Percentiles rank a stretch among this genome's conserved stretches.
These are phyloP conservation scores for Aspergillus bertholletiae DNA, from an alignment of 495 filamentous ascomycete species.

Conservation along the genomic window DNA sequence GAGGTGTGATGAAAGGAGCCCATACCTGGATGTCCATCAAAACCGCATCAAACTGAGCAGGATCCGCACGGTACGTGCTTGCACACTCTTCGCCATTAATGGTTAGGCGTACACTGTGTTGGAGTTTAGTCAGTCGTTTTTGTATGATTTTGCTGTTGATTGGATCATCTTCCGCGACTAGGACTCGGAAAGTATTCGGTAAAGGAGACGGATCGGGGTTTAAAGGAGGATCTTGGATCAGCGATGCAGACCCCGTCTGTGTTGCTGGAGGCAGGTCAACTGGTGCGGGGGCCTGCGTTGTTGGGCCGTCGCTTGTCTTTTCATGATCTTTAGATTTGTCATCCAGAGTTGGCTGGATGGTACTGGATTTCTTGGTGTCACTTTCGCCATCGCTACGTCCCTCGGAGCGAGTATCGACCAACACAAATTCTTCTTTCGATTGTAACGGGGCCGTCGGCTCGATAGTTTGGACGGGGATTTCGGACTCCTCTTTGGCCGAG, in stretches of 20 bases:
- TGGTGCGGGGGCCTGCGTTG: neutral
- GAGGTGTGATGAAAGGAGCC: neutral
- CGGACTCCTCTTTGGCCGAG: neutral
- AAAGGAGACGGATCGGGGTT: slow-evolving; percentile 8
- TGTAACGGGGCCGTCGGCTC: slow-evolving; percentile 15
- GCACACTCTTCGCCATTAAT: slow-evolving; percentile 89
- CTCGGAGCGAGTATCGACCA: slow-evolving; percentile 18
- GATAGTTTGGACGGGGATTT: neutral
- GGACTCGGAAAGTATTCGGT: slow-evolving; percentile 51
- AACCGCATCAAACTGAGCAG: slow-evolving; percentile 69
- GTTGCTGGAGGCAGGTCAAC: neutral
- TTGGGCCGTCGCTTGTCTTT: neutral
- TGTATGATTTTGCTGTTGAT: slow-evolving; percentile 85
- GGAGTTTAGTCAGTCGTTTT: slow-evolving; percentile 78
- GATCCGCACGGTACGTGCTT: slow-evolving; percentile 57
- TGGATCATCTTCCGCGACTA: slow-evolving; percentile 91
- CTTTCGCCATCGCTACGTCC: neutral
- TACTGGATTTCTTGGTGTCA: neutral
- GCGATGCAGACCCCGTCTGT: neutral
- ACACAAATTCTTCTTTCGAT: slow-evolving; percentile 31
- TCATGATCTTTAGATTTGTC: neutral
- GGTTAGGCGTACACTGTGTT: slow-evolving; percentile 69
- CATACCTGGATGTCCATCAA: slow-evolving; percentile 94
- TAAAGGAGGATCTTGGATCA: slow-evolving; percentile 16
- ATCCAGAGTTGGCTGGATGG: neutral